phyloP scores from a whole-genome alignment of 2,329 filamentous ascomycete genomes.

The Ophiocordyceps sinensis region DNA sequence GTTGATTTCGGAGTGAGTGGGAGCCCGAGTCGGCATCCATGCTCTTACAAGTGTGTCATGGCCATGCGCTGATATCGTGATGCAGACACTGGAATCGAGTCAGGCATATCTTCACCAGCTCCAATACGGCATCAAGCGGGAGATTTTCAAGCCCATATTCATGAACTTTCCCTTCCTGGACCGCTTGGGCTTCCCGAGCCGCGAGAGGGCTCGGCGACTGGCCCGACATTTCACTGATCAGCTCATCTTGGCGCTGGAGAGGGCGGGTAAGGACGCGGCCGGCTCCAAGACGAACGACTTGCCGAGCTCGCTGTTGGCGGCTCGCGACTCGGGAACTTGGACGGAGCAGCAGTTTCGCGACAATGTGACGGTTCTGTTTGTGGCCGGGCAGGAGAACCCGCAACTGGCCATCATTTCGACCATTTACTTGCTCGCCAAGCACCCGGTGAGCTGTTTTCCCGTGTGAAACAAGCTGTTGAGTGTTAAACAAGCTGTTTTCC shows the following conservation, averaged over 20 bases:
- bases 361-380: conserved; percentile 23
- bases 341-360: conserved; percentile 23
- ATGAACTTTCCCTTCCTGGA: conserved; percentile 20
- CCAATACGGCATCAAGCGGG: conserved; percentile 13
- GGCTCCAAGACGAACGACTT: not conserved
- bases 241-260: conserved; percentile 6
- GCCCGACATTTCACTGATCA: conserved; percentile 12
- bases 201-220: conserved; percentile 10
- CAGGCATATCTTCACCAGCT: conserved; percentile 10
- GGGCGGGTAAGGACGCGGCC: not conserved
- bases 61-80: not conserved
- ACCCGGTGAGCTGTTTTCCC: conserved; percentile 8
- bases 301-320: conserved; percentile 9
- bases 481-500: no score
- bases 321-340: conserved; percentile 9
- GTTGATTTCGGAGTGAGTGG: conserved; percentile 9
- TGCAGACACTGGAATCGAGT: conserved; percentile 9
- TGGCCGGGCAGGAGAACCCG: conserved; percentile 27
- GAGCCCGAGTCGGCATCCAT: no score
- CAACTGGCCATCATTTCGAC: conserved; percentile 21
- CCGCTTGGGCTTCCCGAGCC: conserved; percentile 11
- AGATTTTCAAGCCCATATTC: conserved; percentile 19
- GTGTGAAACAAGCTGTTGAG: not conserved
- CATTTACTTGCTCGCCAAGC: conserved; percentile 21
- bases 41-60: no score